Evolutionary conservation across 1,284 basidiomycete species (phyloP).

Genomic region (Kwoniella shivajii): DNA sequence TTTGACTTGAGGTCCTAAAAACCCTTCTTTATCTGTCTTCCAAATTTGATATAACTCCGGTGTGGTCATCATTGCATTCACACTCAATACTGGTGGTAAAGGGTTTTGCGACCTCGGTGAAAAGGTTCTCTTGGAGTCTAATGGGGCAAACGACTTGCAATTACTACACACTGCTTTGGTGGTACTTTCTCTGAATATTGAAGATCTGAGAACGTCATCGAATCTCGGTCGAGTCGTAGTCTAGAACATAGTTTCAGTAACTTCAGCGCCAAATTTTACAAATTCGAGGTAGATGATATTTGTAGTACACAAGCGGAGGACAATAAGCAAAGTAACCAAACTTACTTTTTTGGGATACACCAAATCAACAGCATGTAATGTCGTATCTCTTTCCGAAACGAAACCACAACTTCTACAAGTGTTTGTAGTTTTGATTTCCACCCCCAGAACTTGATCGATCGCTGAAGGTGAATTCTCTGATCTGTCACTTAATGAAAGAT

Average conservation of each 20-base stretch:
- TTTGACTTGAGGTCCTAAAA: slow-evolving; percentile 53
- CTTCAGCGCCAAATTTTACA: not conserved
- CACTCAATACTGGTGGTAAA: slow-evolving; percentile 80
- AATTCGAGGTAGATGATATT: no score
- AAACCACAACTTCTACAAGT: slow-evolving; percentile 76
- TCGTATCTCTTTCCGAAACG: slow-evolving; percentile 69
- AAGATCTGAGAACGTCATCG: slow-evolving; percentile 69
- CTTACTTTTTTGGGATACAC: slow-evolving; percentile 79
- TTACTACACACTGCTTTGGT: slow-evolving; percentile 83
- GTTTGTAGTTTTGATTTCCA: slow-evolving; percentile 72
- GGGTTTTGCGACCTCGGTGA: slow-evolving; percentile 57
- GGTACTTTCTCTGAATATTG: slow-evolving; percentile 76
- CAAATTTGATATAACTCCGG: slow-evolving; percentile 76
- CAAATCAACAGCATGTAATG: slow-evolving; percentile 82
- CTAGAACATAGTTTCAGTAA: not conserved
- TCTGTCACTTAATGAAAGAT: slow-evolving; percentile 7
- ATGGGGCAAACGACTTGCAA: slow-evolving; percentile 75
- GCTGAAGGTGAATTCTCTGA: slow-evolving; percentile 56
- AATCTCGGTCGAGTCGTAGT: slow-evolving; percentile 56
- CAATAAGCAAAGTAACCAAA: slow-evolving; percentile 3
- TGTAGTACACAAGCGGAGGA: not conserved
- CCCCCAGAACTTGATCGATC: slow-evolving; percentile 77
- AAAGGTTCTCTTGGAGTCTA: slow-evolving; percentile 73
- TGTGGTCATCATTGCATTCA: slow-evolving; percentile 81
- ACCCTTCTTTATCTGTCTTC: slow-evolving; percentile 55